These are phyloP conservation scores for Chrysosporium queenslandicum DNA, from an alignment of 2,329 filamentous ascomycete species.

Conservation along the genomic window DNA sequence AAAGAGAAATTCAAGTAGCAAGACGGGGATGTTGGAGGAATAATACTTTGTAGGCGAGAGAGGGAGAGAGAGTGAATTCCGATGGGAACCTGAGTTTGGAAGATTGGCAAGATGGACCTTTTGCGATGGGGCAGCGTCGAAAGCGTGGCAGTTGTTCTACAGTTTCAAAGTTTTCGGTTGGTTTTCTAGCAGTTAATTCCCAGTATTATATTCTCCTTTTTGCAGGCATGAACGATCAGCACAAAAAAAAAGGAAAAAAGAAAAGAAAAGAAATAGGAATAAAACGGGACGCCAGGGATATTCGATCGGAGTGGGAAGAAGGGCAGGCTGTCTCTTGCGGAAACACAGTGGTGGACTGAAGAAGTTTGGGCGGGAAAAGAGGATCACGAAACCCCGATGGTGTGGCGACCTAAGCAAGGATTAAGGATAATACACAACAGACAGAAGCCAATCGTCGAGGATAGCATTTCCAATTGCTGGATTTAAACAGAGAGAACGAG, in stretches of 20 bases:
- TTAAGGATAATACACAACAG: neutral
- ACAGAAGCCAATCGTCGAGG: neutral
- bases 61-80: neutral
- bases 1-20: too few relatives aligned
- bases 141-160: neutral
- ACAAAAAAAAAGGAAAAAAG: neutral
- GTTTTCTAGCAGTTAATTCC: constrained; percentile 1
- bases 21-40: too few relatives aligned
- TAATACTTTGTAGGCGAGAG: neutral
- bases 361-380: neutral
- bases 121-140: neutral
- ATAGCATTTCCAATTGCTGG: neutral
- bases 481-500: neutral
- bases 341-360: neutral
- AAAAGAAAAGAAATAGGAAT: neutral
- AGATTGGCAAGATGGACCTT: neutral
- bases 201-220: neutral
- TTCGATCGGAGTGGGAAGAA: neutral
- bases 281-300: neutral
- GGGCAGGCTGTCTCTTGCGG: too few relatives aligned
- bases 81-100: neutral
- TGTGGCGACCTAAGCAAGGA: constrained; percentile 9
- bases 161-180: constrained; percentile 2
- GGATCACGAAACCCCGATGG: constrained; percentile 5
- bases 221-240: constrained; percentile 4